Percentiles rank a stretch among this genome's conserved stretches.
phyloP scores from a whole-genome alignment of 495 filamentous ascomycete species.

The Zalerion maritima region DNA sequence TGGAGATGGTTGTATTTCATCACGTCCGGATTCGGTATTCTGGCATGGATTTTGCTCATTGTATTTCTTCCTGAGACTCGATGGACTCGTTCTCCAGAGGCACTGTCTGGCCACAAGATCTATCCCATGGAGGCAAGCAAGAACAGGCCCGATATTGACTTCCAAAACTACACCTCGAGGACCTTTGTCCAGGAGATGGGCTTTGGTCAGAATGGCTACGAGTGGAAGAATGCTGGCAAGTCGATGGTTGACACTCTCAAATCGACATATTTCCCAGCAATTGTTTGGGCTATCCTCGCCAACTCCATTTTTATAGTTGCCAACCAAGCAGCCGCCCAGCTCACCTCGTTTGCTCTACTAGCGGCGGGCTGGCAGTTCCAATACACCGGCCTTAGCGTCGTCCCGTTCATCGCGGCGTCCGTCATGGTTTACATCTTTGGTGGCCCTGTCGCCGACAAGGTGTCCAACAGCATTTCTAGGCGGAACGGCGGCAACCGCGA shows the following conservation, averaged over 20 bases:
- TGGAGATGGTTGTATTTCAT: constrained; percentile 18
- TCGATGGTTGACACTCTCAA: constrained; percentile 12
- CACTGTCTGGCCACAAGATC: constrained; percentile 7
- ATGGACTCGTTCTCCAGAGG: constrained; percentile 10
- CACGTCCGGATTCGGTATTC: constrained; percentile 7
- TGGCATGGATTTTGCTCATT: constrained; percentile 11
- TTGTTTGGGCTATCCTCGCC: constrained; percentile 12
- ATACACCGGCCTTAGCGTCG: constrained; percentile 9
- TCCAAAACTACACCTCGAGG: constrained; percentile 1
- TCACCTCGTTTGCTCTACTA: constrained; percentile 9
- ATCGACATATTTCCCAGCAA: constrained; percentile 10
- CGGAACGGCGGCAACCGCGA: constrained; percentile 11
- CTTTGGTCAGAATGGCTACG: constrained; percentile 7
- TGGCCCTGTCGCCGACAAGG: constrained; percentile 11
- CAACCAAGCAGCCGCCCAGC: constrained; percentile 9
- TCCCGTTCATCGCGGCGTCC: constrained; percentile 11
- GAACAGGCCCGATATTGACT: constrained; percentile 9
- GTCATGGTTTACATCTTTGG: constrained; percentile 11
- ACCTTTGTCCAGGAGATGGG: constrained; percentile 7
- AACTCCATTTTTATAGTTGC: constrained; percentile 13
- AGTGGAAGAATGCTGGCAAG: constrained; percentile 7
- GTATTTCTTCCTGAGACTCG: constrained; percentile 13
- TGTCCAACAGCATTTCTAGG: constrained; percentile 9
- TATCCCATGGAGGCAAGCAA: constrained; percentile 6
- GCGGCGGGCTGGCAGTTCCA: constrained; percentile 14